Percentiles rank a stretch among this genome's conserved stretches.
These are phyloP conservation scores for Arthroderma sp. DNA, from an alignment of 2,329 filamentous ascomycete species.

Conservation along the genomic window DNA sequence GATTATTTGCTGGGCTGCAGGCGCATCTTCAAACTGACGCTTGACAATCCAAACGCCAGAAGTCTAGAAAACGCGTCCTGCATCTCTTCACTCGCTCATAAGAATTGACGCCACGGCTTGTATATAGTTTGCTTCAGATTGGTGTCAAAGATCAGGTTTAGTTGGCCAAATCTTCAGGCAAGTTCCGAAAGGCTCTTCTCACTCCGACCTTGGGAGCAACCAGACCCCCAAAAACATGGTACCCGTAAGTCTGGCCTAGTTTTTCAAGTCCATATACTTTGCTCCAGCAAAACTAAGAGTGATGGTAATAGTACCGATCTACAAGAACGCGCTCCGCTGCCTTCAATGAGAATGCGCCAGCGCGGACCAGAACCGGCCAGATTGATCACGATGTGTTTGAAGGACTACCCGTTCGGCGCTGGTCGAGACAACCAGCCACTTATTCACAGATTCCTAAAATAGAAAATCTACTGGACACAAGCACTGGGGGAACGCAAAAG, in stretches of 20 bases:
- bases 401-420: constrained; percentile 82
- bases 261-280: not conserved
- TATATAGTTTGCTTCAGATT: no score
- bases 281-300: not conserved
- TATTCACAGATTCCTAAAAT: constrained; percentile 53
- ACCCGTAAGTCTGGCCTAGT: not conserved
- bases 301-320: constrained; percentile 36
- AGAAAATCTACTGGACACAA: constrained; percentile 32
- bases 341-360: constrained; percentile 35
- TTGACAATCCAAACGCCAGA: no score
- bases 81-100: no score
- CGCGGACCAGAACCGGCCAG: constrained; percentile 32
- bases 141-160: no score
- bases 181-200: no score
- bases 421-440: constrained; percentile 58
- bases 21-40: no score
- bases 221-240: not conserved
- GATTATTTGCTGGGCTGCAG: no score
- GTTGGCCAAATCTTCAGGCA: no score
- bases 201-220: no score
- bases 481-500: constrained; percentile 11
- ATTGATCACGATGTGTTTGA: constrained; percentile 53
- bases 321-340: constrained; percentile 40
- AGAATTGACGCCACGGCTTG: no score
- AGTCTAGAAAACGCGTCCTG: no score